Evolutionary conservation across 2,329 filamentous ascomycete genomes (phyloP), one percentile per base, ranked within the genome.

Genomic region (Calonectria henricotiae): DNA sequence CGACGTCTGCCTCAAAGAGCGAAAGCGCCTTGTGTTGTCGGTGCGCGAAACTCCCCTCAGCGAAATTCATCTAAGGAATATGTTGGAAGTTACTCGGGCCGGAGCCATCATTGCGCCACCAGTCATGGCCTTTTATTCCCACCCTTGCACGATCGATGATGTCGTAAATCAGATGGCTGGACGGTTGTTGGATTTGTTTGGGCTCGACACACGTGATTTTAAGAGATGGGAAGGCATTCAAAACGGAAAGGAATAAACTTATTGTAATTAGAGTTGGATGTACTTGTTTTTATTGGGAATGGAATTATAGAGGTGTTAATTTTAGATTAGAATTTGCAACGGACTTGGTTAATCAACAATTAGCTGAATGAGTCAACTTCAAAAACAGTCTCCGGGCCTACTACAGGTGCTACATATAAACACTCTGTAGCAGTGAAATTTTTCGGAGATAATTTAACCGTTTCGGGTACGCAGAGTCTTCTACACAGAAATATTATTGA

Each of bases 1-100:
- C 1, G 85, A 86, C 63, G 85, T 88, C 0, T 83, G 79, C 65
- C 75, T 87, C 1, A 87, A 87, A 71, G 85, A 87, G 72, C 71
- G 83, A 1, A 70, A 82, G 20, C 74, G 77, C 41, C 71, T 87
- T 0, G 81, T 86, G 0, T 78, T 86, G 0, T 84, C 80, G 0
- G 81, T 80, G 4, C 74, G 86, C 4, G 86, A 87, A 75, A 86
- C 84, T 0, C 85, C 85, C 62, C 73, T 86, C 9, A 87, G 83
- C 69, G 83, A 84, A 25, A 85, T 87, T 37, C 85, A 88, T 71
- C 73, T 85, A 17, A 68, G 80, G 2, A 87, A 86, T 69, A 88
- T 88, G 85, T 67, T 85, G 25, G 77, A 77, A 4, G 77, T 86
- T 1, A 77, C 75, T 13, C 73, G 75, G 1, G 80, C 81, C 0